Conservation (phyloP, 1,284 basidiomycete species). For the Crepidotus sp. region DNA sequence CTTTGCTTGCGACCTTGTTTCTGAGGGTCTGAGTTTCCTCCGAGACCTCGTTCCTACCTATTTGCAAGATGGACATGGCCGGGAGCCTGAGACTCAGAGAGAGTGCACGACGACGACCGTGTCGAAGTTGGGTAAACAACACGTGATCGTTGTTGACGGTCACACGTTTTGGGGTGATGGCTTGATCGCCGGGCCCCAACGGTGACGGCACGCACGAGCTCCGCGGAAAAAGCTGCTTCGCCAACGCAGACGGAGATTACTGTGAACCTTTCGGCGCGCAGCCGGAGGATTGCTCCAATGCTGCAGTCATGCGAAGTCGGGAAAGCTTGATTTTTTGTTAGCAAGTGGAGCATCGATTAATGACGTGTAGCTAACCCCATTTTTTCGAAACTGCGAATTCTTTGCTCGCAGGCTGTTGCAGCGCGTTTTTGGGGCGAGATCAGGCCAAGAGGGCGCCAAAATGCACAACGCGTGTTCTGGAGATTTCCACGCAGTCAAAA, state of each 20-base stretch:
- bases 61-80: conserved; percentile 48
- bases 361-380: background rate
- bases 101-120: background rate
- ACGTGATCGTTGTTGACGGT: no score
- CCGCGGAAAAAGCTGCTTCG: background rate
- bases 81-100: background rate
- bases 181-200: no score
- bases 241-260: no score
- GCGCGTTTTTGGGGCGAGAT: no score
- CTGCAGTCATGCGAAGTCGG: background rate
- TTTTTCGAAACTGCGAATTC: background rate
- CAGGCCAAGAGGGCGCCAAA: no score
- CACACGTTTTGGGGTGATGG: no score
- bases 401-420: no score
- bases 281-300: background rate
- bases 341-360: background rate
- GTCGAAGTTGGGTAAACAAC: background rate
- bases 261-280: no score
- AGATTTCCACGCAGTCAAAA: no score
- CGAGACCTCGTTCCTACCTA: conserved; percentile 53
- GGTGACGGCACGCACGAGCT: background rate
- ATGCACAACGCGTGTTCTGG: no score
- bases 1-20: conserved; percentile 55
- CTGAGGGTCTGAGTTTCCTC: conserved; percentile 50
- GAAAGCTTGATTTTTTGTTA: background rate